Conservation (phyloP, 352 stramenopile species). For the Plasmopara halstedii region DNA sequence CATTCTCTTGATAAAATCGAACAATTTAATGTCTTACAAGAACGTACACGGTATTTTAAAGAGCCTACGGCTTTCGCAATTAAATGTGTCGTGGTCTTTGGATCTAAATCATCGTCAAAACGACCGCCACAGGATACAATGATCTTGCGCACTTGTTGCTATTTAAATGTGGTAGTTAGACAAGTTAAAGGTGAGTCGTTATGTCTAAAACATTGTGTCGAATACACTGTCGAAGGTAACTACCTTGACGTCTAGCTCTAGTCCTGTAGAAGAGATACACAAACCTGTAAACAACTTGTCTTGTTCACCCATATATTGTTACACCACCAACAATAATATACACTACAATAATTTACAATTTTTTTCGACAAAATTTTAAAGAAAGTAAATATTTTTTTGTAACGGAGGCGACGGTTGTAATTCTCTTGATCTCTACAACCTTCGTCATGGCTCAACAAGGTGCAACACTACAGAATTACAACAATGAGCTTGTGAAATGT, state of each 20-base stretch:
- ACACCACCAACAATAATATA: not conserved
- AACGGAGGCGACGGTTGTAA: too few relatives aligned
- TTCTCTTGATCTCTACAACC: too few relatives aligned
- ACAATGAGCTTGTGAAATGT: slow-evolving; percentile 94
- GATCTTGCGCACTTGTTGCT: slow-evolving; percentile 72
- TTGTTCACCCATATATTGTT: slow-evolving; percentile 8
- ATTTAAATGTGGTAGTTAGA: not conserved
- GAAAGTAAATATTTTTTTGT: too few relatives aligned
- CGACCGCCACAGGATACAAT: slow-evolving; percentile 44
- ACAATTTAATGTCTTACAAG: not conserved
- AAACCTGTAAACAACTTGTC: slow-evolving; percentile 38
- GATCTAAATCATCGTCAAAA: slow-evolving; percentile 50
- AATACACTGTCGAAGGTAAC: not conserved
- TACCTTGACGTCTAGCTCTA: slow-evolving; percentile 49
- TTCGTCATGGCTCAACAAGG: slow-evolving; percentile 82
- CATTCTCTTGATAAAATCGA: not conserved
- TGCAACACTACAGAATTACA: slow-evolving; percentile 93
- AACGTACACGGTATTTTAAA: slow-evolving; percentile 49
- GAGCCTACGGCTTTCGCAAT: slow-evolving; percentile 55
- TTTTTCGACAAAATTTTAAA: too few relatives aligned
- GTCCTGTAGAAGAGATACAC: slow-evolving; percentile 43
- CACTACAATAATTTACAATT: too few relatives aligned
- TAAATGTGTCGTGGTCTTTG: slow-evolving; percentile 47
- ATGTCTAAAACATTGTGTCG: not conserved
- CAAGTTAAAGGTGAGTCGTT: not conserved